A percentile compares a stretch with the other conserved stretches of the same genome.
Conservation (phyloP, 306 rosid genomes). For the Prunus persica region Prunus_persica_NCBIv2 NC_034012.1:8843001-8843500, state of each 20-base stretch:
- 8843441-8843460: neutral
- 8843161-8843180: constrained; percentile 50
- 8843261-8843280: constrained; percentile 81
- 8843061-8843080: constrained; percentile 85
- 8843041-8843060: constrained; percentile 83
- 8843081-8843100: constrained; percentile 68
- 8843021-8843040: constrained; percentile 64
- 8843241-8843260: constrained; percentile 86
- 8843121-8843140: constrained; percentile 79
- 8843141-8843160: constrained; percentile 51
- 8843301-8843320: constrained; percentile 45
- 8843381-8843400: constrained; percentile 81
- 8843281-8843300: constrained; percentile 60
- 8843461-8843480: neutral
- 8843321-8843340: constrained; percentile 68
- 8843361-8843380: constrained; percentile 73
- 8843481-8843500: neutral
- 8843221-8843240: constrained; percentile 83
- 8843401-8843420: neutral
- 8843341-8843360: constrained; percentile 89
- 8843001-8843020: constrained; percentile 73
- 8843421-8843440: neutral
- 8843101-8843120: constrained; percentile 78
- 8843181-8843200: constrained; percentile 40
- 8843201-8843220: constrained; percentile 67